Conservation (phyloP, 768 basidiomycete species). For the Boletus subparvulus region DNA sequence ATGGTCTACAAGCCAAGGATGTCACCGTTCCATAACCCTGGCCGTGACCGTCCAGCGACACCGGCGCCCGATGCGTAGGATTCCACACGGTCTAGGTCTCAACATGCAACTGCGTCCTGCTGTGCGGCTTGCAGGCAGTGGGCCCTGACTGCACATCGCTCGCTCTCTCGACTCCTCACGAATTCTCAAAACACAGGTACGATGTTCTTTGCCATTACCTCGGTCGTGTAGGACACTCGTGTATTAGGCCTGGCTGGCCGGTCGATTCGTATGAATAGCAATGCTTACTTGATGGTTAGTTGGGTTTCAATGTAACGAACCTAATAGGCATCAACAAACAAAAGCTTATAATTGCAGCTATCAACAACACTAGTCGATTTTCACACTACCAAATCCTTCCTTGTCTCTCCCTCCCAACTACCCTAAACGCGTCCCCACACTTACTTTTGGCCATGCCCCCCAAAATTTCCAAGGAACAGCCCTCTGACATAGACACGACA, state of each 20-base stretch:
- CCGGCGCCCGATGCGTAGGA: neutral
- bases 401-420: constrained; percentile 32
- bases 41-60: neutral
- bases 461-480: constrained; percentile 25
- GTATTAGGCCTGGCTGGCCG: neutral
- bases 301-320: constrained; percentile 38
- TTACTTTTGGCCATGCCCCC: constrained; percentile 23
- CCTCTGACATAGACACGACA: constrained; percentile 26
- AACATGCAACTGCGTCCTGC: neutral
- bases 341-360: constrained; percentile 39
- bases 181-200: constrained; percentile 9
- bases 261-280: constrained; percentile 20
- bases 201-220: constrained; percentile 2
- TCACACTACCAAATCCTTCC: constrained; percentile 40
- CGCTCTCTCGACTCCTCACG: neutral
- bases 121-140: neutral
- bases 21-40: neutral
- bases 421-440: constrained; percentile 28
- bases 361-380: constrained; percentile 40
- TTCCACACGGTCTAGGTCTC: neutral
- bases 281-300: constrained; percentile 37
- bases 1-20: constrained; percentile 14
- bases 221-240: constrained; percentile 8
- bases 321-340: constrained; percentile 41
- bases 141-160: neutral